Conservation (phyloP, 2,329 filamentous ascomycete species). For the Cytospora paraplurivora region DNA sequence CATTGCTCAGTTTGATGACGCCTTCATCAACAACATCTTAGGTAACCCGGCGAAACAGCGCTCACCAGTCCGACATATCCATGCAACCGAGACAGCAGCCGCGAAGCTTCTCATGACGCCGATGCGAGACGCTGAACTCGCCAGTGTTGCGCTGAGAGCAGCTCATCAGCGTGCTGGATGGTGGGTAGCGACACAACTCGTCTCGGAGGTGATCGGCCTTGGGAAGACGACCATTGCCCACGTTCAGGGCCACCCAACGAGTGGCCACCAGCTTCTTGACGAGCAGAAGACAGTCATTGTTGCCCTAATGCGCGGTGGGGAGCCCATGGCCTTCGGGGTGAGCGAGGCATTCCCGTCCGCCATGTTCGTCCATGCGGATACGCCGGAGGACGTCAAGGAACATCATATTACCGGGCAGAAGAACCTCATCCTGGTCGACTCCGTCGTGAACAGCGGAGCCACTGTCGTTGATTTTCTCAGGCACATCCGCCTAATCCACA, state of each 20-base stretch:
- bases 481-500: constrained; percentile 45
- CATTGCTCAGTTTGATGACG: constrained; percentile 38
- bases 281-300: constrained; percentile 57
- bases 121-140: constrained; percentile 51
- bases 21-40: constrained; percentile 32
- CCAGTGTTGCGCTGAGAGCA: constrained; percentile 49
- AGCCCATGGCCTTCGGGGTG: constrained; percentile 62
- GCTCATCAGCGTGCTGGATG: constrained; percentile 52
- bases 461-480: constrained; percentile 51
- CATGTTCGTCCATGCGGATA: constrained; percentile 51
- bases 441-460: constrained; percentile 60
- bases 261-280: constrained; percentile 48
- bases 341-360: constrained; percentile 54
- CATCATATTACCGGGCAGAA: constrained; percentile 43
- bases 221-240: constrained; percentile 52
- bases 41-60: constrained; percentile 5
- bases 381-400: constrained; percentile 44
- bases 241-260: constrained; percentile 50
- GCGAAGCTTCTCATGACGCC: constrained; percentile 55
- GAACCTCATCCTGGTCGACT: constrained; percentile 59
- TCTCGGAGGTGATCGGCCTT: constrained; percentile 51
- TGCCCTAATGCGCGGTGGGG: constrained; percentile 64
- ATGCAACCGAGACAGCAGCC: constrained; percentile 35
- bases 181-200: constrained; percentile 54
- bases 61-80: neutral